Percentiles rank a stretch among this genome's conserved stretches.
phyloP scores from a whole-genome alignment of 1,284 basidiomycete genomes.

The Afroboletus lepidellus region DNA sequence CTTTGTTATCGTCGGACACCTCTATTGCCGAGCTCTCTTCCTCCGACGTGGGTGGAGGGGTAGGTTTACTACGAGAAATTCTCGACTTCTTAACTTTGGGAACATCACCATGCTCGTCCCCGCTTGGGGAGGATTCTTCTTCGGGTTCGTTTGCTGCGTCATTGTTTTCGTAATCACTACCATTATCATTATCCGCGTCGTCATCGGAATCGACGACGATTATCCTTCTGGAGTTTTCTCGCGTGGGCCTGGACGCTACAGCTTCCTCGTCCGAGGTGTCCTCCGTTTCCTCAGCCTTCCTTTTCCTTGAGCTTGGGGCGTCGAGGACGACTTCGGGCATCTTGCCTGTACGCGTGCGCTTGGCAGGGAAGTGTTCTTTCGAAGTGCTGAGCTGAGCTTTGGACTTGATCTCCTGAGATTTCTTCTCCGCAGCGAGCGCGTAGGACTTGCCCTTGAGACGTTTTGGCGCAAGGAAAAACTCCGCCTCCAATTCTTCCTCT shows the following conservation, averaged over 20 bases:
- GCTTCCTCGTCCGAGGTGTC: constrained; percentile 37
- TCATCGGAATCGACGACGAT: constrained; percentile 49
- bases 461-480: constrained; percentile 55
- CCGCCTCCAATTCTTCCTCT: constrained; percentile 49
- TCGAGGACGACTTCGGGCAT: constrained; percentile 55
- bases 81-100: constrained; percentile 22
- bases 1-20: constrained; percentile 36
- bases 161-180: constrained; percentile 25
- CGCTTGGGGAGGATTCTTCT: constrained; percentile 20
- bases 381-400: constrained; percentile 2
- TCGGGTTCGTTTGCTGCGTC: constrained; percentile 14
- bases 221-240: constrained; percentile 37
- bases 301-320: constrained; percentile 15
- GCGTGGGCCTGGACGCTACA: constrained; percentile 33
- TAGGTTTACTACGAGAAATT: constrained; percentile 23
- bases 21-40: constrained; percentile 22
- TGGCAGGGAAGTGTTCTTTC: constrained; percentile 27
- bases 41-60: constrained; percentile 33
- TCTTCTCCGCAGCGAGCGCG: constrained; percentile 49
- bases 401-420: constrained; percentile 24
- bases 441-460: constrained; percentile 74
- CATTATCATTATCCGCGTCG: constrained; percentile 22
- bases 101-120: constrained; percentile 25
- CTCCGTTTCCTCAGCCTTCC: constrained; percentile 20
- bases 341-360: constrained; percentile 41